These are phyloP conservation scores for Neospora caninum DNA, from an alignment of 169 alveolate genomes.

Conservation along the genomic window DNA sequence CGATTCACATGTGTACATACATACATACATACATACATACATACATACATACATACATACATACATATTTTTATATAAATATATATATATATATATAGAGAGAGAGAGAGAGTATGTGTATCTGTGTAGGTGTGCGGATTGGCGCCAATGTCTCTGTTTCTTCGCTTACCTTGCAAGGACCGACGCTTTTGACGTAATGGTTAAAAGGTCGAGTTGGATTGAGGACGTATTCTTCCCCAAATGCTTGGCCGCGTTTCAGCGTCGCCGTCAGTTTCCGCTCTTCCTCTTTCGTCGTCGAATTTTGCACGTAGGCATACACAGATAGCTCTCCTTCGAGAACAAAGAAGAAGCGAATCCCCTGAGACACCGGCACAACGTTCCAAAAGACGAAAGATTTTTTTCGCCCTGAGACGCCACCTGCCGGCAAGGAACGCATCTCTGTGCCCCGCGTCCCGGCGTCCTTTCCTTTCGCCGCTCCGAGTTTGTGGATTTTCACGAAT, in stretches of 20 bases:
- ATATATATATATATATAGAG: not conserved
- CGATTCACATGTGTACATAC: not conserved
- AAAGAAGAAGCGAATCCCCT: slow-evolving; percentile 84
- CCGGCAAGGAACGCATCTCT: too few species aligned
- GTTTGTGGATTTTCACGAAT: too few species aligned
- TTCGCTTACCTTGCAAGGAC: slow-evolving; percentile 59
- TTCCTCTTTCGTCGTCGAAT: not conserved
- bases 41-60: not conserved
- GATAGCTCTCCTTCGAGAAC: slow-evolving; percentile 89
- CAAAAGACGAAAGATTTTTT: too few species aligned
- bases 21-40: not conserved
- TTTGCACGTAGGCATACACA: slow-evolving; percentile 5
- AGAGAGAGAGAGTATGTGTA: too few species aligned
- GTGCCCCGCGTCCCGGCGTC: too few species aligned
- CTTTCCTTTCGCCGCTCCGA: too few species aligned
- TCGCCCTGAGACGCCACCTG: too few species aligned
- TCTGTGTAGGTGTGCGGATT: too few species aligned
- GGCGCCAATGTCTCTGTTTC: too few species aligned
- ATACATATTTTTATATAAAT: not conserved
- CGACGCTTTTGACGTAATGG: slow-evolving; percentile 82
- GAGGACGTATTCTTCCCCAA: slow-evolving; percentile 93
- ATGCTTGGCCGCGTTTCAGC: slow-evolving; percentile 91
- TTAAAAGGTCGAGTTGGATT: slow-evolving; percentile 85
- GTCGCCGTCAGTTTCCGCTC: slow-evolving; percentile 49
- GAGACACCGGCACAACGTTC: not conserved